Evolutionary conservation across 306 rosid species (phyloP).

Genomic region (Lathyrus sativus): DNA sequence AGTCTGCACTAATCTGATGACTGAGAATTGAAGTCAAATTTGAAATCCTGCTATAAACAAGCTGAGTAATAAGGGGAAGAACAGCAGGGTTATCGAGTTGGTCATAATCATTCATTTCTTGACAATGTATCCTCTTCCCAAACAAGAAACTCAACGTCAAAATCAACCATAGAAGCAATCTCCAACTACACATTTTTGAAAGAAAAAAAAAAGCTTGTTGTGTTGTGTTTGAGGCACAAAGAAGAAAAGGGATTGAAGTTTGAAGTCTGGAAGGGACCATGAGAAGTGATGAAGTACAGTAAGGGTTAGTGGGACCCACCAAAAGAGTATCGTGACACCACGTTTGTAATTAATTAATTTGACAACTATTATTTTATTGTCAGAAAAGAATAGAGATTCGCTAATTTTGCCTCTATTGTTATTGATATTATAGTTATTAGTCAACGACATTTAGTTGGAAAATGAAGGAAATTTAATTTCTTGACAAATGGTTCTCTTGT

Average conservation of each 20-base stretch:
- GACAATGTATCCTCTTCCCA: slow-evolving; percentile 47
- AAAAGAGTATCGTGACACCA: slow-evolving; percentile 41
- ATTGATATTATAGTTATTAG: neutral
- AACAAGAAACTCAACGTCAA: slow-evolving; percentile 48
- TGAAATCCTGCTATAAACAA: slow-evolving; percentile 58
- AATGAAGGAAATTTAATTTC: neutral
- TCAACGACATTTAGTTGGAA: neutral
- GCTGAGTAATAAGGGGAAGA: slow-evolving; percentile 65
- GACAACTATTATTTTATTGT: slow-evolving; percentile 21
- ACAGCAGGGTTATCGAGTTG: slow-evolving; percentile 64
- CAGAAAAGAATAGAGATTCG: slow-evolving; percentile 5
- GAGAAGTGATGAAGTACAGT: slow-evolving; percentile 12
- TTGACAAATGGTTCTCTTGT: neutral
- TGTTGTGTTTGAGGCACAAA: neutral
- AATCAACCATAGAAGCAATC: slow-evolving; percentile 35
- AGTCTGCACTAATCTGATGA: slow-evolving; percentile 47
- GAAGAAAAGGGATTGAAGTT: neutral
- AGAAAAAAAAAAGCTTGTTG: neutral
- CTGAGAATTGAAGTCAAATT: slow-evolving; percentile 68
- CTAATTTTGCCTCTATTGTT: slow-evolving; percentile 20
- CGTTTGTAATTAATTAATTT: slow-evolving; percentile 38
- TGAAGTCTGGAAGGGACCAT: neutral
- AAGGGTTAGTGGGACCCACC: slow-evolving; percentile 43
- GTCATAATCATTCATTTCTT: slow-evolving; percentile 53
- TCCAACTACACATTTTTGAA: slow-evolving; percentile 23